Evolutionary conservation across 106 monocot species (phyloP), one percentile per base, ranked within the genome.

Genomic region (Dactylorhiza incarnata): DNA sequence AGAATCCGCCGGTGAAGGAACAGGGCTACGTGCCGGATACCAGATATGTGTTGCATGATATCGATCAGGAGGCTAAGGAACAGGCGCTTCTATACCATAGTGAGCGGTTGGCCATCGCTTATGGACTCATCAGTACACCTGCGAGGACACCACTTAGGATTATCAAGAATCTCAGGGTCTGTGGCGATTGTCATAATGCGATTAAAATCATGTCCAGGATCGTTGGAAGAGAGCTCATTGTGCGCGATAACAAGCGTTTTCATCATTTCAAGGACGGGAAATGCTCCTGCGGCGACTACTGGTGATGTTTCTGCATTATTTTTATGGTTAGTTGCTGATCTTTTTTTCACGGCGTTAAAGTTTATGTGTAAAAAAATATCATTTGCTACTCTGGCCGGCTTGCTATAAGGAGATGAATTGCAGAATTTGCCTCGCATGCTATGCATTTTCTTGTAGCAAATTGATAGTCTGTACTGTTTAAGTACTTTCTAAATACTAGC

Each of bases 181-280:
- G 92, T 51, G 92, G 95, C 10, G 95, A 95, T 66, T 95, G 95
- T 59, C 95, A 95, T 80, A 95, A 95, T 80, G 95, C 92, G 0
- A 92, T 95, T 25, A 95, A 95, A 86, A 95, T 95, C 62, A 95
- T 92, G 95, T 95, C 95, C 24, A 95, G 81, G 83, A 95, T 95
- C 63, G 92, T 95, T 23, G 95, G 95, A 20, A 87, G 95, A 63
- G 95, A 91, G 70, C 88, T 95, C 48, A 87, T 91, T 82, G 95
- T 95, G 55, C 87, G 91, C 22, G 95, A 95, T 69, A 91, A 91
- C 74, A 94, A 94, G 83, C 78, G 94, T 76, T 91, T 94, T 75
- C 94, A 94, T 78, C 88, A 91, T 77, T 95, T 95, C 81, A 92
- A 92, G 91, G 95, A 95, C 78, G 95, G 95, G 37, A 89, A 84